Base-by-base conservation (phyloP, 768 basidiomycete species). In the Cyclocybe aegerita region DNA sequence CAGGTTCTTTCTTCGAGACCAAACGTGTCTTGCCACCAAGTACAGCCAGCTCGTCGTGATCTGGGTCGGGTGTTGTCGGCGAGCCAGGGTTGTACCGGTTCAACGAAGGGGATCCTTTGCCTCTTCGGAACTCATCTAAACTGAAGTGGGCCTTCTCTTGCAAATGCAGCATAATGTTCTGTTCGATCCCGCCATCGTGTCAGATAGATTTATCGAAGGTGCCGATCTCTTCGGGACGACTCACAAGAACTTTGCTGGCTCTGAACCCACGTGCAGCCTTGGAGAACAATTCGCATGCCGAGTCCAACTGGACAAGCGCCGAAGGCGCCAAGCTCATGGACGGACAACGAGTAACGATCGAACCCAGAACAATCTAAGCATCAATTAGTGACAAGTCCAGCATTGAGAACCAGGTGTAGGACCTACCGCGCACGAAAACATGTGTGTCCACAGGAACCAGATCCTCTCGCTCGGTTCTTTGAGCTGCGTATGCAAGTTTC, bases 291-390 rank as follows among this genome's bases (percentile, higher is more conserved):
- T 87, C 82, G 56, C 85, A 88, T 5, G 86, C 86, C 0, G 87
- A 87, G 61, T 88, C 85, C 29, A 89, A 69, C 59, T 89, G 87
- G 7, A 80, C 76, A 7, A 89, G 75, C 4, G 86, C 87, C 16
- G 86, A 88, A 12, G 85, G 83, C 15, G 86, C 87, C 53, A 89
- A 66, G 57, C 85, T 86, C 81, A 88, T 86, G 12, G 87, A 88
- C 9, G 87, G 86, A 65, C 86, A 88, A 44, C 86, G 76, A 12
- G 87, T 89, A 9, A 88, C 86, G 33, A 89, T 86, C 15, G 86
- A 85, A 33, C 86, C 86, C 41, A 89, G 68, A 44, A 89, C 74
- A 54, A 89, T 88, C 84, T 83, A 41, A 37, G 35, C 41, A 44
- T 39, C 38, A 31, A 43, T 39, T 47, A 32, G 29, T 32, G 16